Conservation (phyloP, 306 rosid genomes). For the Lathyrus oleraceus region DNA sequence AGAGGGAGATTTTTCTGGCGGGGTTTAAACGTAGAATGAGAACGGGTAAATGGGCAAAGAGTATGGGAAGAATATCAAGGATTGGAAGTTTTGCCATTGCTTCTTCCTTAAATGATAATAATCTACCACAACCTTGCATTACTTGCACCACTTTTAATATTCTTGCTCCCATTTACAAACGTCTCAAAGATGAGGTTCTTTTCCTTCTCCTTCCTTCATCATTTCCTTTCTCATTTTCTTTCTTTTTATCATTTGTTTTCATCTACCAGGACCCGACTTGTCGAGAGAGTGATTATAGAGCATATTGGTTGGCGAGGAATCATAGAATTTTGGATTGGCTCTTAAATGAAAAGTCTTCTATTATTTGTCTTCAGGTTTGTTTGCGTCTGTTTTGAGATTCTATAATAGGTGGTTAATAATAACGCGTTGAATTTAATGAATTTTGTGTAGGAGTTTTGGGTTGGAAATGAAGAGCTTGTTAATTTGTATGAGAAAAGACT, state of each 20-base stretch:
- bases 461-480: conserved; percentile 84
- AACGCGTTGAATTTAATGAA: conserved; percentile 30
- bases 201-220: not conserved
- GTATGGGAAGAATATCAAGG: conserved; percentile 73
- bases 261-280: conserved; percentile 62
- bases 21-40: conserved; percentile 47
- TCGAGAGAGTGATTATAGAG: conserved; percentile 74
- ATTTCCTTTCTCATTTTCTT: not conserved
- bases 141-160: conserved; percentile 95
- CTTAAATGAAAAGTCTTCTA: conserved; percentile 76
- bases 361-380: conserved; percentile 95
- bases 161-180: conserved; percentile 98
- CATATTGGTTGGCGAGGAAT: conserved; percentile 82
- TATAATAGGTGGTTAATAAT: conserved; percentile 3
- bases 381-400: not conserved
- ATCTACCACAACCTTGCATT: conserved; percentile 69
- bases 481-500: conserved; percentile 73
- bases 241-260: not conserved
- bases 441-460: conserved; percentile 80
- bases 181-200: conserved; percentile 65
- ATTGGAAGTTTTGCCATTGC: conserved; percentile 80
- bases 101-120: conserved; percentile 66
- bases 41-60: conserved; percentile 51
- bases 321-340: conserved; percentile 82
- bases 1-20: not conserved